phyloP scores from a whole-genome alignment of 2,329 filamentous ascomycete genomes.

The Talaromyces sp. region DNA sequence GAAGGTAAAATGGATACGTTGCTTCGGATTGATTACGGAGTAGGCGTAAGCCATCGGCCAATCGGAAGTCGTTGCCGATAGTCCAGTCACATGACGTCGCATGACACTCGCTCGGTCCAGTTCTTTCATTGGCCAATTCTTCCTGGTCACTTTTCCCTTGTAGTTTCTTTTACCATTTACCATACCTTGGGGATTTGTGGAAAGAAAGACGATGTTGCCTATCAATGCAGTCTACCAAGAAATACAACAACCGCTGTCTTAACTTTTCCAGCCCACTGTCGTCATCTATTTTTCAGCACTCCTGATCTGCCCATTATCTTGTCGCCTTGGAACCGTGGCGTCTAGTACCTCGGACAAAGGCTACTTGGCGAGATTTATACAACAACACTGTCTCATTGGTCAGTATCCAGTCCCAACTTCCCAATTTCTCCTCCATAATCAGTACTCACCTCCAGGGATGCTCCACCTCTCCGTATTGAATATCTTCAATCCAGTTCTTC shows the following conservation, averaged over 20 bases:
- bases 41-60: not conserved
- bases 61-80: not conserved
- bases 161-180: not conserved
- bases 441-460: slow-evolving; percentile 77
- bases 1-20: not conserved
- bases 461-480: slow-evolving; percentile 91
- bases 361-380: not conserved
- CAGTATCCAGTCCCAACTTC: not conserved
- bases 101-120: not conserved
- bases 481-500: slow-evolving; percentile 94
- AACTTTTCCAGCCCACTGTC: not conserved
- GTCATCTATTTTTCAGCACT: not conserved
- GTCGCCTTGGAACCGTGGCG: not conserved
- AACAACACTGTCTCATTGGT: slow-evolving; percentile 2
- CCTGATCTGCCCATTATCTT: not conserved
- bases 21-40: not conserved
- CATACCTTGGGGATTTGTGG: not conserved
- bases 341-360: not conserved
- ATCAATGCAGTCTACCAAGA: slow-evolving; percentile 1
- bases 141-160: not conserved
- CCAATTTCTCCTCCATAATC: not conserved
- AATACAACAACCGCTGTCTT: not conserved
- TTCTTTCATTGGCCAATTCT: not conserved
- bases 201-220: not conserved
- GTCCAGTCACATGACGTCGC: not conserved